Percentiles rank a stretch among this genome's conserved stretches.
phyloP scores from a whole-genome alignment of 176 grass and related monocot genomes.

The Raddia guianensis region DNA sequence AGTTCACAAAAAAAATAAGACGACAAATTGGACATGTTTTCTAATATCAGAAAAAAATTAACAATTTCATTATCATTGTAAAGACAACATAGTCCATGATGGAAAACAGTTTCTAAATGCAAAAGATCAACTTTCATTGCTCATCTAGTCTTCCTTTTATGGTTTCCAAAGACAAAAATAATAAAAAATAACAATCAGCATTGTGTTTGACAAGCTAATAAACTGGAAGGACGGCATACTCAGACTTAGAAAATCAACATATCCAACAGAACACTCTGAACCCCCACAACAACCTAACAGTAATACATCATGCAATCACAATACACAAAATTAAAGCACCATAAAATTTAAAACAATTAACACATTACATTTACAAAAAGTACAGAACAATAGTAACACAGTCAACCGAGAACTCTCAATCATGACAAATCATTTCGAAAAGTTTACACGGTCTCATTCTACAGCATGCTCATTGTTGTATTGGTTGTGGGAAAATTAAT shows the following conservation, averaged over 20 bases:
- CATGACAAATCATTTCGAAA: neutral
- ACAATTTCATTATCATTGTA: conserved; percentile 25
- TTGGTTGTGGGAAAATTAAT: neutral
- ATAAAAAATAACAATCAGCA: conserved; percentile 7
- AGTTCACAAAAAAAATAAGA: conserved; percentile 45
- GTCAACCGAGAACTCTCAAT: conserved; percentile 1
- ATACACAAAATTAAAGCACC: neutral
- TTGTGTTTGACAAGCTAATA: neutral
- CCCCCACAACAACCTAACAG: neutral
- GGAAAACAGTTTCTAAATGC: neutral
- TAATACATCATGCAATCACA: neutral
- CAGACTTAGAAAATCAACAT: neutral
- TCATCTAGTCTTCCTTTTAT: conserved; percentile 6
- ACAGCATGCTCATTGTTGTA: neutral
- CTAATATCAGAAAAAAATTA: conserved; percentile 22
- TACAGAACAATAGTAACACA: conserved; percentile 12
- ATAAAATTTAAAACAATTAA: neutral
- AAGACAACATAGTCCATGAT: conserved; percentile 32
- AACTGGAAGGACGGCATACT: conserved; percentile 4
- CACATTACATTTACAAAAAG: neutral
- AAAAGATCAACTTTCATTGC: neutral
- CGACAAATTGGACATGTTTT: conserved; percentile 37
- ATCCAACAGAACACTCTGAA: neutral
- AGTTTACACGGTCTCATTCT: neutral
- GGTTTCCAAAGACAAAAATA: neutral